Conservation (phyloP, 176 grass and related monocot genomes). For the Eleusine indica region DNA sequence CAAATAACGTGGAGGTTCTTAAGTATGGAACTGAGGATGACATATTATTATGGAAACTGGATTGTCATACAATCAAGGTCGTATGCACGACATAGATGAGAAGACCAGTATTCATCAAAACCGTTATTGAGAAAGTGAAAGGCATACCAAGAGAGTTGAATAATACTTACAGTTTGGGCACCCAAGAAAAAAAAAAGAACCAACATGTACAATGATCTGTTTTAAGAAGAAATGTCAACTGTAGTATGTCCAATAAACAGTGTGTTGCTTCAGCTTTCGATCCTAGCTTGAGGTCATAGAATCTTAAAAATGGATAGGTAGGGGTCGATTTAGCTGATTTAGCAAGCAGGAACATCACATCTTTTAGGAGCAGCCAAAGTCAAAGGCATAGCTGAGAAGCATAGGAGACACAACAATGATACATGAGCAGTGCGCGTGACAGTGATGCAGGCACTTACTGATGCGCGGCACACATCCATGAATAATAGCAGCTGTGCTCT, state of each 20-base stretch:
- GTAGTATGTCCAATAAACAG: constrained; percentile 5
- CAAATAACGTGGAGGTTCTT: constrained; percentile 18
- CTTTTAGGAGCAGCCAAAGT: constrained; percentile 14
- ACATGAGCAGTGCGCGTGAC: constrained; percentile 13
- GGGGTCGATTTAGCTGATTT: background rate
- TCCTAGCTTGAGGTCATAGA: constrained; percentile 16
- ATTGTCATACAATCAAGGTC: background rate
- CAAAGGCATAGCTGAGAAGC: constrained; percentile 45
- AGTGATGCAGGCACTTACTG: background rate
- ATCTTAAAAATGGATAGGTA: background rate
- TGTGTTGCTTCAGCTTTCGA: background rate
- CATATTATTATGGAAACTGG: background rate
- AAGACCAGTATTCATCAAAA: background rate
- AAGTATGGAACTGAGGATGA: background rate
- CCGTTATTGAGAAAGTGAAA: background rate
- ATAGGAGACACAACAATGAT: background rate
- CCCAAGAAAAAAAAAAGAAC: background rate
- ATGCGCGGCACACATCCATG: background rate
- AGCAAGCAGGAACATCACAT: background rate
- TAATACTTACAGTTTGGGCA: background rate
- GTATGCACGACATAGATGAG: constrained; percentile 4
- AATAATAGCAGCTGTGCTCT: background rate
- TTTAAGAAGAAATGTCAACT: background rate
- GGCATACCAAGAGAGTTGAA: background rate
- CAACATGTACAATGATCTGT: background rate